Base-by-base conservation (phyloP, 2,329 filamentous ascomycete species). In the Colletotrichum scovillei region DNA sequence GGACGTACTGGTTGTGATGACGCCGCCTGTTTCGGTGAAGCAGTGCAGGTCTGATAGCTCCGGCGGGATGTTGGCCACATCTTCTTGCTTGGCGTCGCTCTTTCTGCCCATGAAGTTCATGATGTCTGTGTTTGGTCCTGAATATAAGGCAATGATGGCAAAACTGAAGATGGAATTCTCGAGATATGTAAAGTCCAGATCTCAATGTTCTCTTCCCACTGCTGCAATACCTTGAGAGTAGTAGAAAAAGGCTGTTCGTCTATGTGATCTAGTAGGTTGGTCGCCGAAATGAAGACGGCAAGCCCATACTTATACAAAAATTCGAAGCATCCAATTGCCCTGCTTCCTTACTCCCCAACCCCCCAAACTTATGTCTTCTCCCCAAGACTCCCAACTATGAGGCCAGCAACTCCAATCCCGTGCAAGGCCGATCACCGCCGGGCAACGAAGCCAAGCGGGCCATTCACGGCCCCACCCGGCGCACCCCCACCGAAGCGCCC, bases 11-110 rank as follows among this genome's bases (percentile, higher is more conserved):
- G 88, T 88, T 0, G 89, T 91, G 75, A 92, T 88, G 67, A 92
- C 85, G 49, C 90, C 90, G 60, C 88, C 86, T 8, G 90, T 92
- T 77, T 92, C 90, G 52, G 88, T 88, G 80, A 90, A 91, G 82
- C 88, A 91, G 79, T 89, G 86, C 8, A 88, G 80, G 75, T 89
- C 87, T 0, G 84, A 85, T 8, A 87, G 73, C 55, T 82, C 78
- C 1, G 82, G 79, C 8, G 85, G 84, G 49, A 86, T 75, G 57
- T 82, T 71, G 42, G 83, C 84, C 4, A 79, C 76, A 49, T 81
- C 79, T 5, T 77, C 78, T 11, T 76, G 72, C 53, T 76, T 62
- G 12, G 4, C 63, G 28, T 73, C 64, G 56, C 69, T 69, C 14
- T 62, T 63, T 22, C 67, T 69, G 38, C 63, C 38, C 28, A 24